These are phyloP conservation scores for Aciculosporium take DNA, from an alignment of 2,329 filamentous ascomycete species.

Conservation along the genomic window DNA sequence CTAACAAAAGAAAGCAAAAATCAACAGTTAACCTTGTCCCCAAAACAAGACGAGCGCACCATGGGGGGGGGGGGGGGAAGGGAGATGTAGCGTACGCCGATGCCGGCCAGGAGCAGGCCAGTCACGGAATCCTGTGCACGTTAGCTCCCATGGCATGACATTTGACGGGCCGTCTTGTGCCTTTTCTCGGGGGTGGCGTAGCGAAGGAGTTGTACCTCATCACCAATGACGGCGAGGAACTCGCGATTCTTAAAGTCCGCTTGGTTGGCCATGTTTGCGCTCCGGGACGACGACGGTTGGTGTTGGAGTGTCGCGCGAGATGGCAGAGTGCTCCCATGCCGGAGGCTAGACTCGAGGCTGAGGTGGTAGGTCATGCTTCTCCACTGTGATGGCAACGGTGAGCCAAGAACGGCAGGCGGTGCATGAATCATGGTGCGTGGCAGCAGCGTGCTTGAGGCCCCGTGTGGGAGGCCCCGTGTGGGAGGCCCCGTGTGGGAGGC, in stretches of 20 bases:
- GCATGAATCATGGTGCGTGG: no score
- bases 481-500: no score
- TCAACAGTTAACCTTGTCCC: not conserved
- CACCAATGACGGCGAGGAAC: constrained; percentile 93
- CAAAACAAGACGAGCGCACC: no score
- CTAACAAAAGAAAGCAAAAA: constrained; percentile 28
- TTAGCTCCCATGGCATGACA: constrained; percentile 11
- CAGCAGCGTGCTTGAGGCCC: not conserved
- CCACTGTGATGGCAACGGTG: constrained; percentile 2
- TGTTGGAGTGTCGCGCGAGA: constrained; percentile 1
- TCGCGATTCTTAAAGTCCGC: constrained; percentile 69
- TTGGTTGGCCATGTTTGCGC: constrained; percentile 31
- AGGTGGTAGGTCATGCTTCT: no score
- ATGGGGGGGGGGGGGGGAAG: no score
- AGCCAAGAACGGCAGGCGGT: constrained; percentile 4
- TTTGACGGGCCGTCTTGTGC: not conserved
- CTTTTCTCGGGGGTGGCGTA: not conserved
- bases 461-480: no score
- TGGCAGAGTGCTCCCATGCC: not conserved
- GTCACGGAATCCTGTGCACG: constrained; percentile 75
- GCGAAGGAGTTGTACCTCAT: constrained; percentile 52
- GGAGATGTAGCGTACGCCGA: constrained; percentile 52
- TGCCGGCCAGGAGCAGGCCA: constrained; percentile 83
- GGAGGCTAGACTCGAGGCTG: not conserved
- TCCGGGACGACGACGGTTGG: not conserved